Percentiles rank a stretch among this genome's conserved stretches.
phyloP scores from a whole-genome alignment of 2,329 filamentous ascomycete genomes.

The Shiraia bambusicola region DNA sequence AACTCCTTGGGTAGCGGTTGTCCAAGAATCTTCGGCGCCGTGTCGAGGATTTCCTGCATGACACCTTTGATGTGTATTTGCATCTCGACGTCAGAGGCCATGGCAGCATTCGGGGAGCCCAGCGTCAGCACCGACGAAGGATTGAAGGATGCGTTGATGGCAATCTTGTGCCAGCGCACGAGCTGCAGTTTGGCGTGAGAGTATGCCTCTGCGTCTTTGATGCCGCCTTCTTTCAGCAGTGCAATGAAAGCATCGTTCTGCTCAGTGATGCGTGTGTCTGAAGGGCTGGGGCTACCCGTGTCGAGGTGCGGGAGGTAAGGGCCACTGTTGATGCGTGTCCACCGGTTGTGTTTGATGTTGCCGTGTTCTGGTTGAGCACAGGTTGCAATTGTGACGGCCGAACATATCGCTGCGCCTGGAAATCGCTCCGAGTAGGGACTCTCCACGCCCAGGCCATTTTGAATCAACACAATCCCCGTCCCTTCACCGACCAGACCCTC shows the following conservation, averaged over 20 bases:
- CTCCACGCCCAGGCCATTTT: constrained; percentile 72
- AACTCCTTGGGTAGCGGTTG: constrained; percentile 61
- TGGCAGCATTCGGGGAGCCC: constrained; percentile 64
- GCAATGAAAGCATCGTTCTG: constrained; percentile 54
- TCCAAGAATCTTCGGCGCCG: constrained; percentile 64
- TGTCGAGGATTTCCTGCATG: constrained; percentile 69
- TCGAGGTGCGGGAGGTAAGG: constrained; percentile 60
- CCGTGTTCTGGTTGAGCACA: constrained; percentile 67
- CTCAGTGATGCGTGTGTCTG: constrained; percentile 40
- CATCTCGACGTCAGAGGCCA: constrained; percentile 65
- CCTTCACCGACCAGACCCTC: constrained; percentile 57
- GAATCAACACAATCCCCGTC: constrained; percentile 66
- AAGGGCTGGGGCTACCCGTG: constrained; percentile 27
- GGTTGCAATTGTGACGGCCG: constrained; percentile 68
- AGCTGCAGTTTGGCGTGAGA: constrained; percentile 67
- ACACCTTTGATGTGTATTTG: constrained; percentile 62
- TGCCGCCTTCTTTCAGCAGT: constrained; percentile 62
- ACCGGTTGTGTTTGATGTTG: constrained; percentile 68
- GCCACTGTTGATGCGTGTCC: constrained; percentile 71
- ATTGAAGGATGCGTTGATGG: constrained; percentile 76
- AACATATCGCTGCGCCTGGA: constrained; percentile 61
- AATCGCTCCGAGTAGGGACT: constrained; percentile 65
- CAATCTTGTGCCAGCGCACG: constrained; percentile 74
- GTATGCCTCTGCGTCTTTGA: constrained; percentile 66
- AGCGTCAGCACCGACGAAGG: constrained; percentile 68